phyloP scores from a whole-genome alignment of 805 yeast genomes.

The Wickerhamomyces chambardii region DNA sequence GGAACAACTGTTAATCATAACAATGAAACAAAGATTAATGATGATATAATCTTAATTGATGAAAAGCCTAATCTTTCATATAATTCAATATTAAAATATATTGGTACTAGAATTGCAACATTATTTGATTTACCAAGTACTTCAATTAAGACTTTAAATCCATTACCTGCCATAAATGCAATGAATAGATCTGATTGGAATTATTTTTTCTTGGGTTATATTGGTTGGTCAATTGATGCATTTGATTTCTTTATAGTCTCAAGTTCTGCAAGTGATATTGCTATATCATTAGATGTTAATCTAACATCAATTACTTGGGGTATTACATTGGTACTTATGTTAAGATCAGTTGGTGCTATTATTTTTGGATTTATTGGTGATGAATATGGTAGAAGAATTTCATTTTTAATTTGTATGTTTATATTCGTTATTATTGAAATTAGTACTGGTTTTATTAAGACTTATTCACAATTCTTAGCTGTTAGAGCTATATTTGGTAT shows the following conservation, averaged over 20 bases:
- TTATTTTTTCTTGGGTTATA: slow-evolving; percentile 48
- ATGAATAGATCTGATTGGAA: slow-evolving; percentile 40
- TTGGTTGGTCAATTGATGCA: slow-evolving; percentile 68
- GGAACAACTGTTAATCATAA: too few species aligned
- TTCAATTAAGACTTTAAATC: slow-evolving; percentile 24
- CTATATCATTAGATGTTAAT: slow-evolving; percentile 32
- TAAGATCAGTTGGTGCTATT: slow-evolving; percentile 60
- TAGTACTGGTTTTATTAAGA: slow-evolving; percentile 57
- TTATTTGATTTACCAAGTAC: slow-evolving; percentile 18
- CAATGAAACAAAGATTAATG: too few species aligned
- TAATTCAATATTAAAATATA: slow-evolving; percentile 5
- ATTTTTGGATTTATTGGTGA: slow-evolving; percentile 57
- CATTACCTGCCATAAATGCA: slow-evolving; percentile 29
- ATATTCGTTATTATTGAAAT: slow-evolving; percentile 49
- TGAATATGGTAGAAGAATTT: slow-evolving; percentile 59
- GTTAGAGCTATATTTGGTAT: slow-evolving; percentile 60
- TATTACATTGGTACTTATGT: slow-evolving; percentile 61
- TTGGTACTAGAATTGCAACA: slow-evolving; percentile 17
- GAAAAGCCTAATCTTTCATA: neutral
- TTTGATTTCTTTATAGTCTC: slow-evolving; percentile 63
- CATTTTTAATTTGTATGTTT: slow-evolving; percentile 43
- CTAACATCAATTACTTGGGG: slow-evolving; percentile 61
- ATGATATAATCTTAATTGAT: neutral
- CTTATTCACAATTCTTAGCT: slow-evolving; percentile 48
- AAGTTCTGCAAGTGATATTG: slow-evolving; percentile 41